These are phyloP conservation scores for Proliferodiscus dingleyae DNA, from an alignment of 2,329 filamentous ascomycete genomes.

Conservation along the genomic window DNA sequence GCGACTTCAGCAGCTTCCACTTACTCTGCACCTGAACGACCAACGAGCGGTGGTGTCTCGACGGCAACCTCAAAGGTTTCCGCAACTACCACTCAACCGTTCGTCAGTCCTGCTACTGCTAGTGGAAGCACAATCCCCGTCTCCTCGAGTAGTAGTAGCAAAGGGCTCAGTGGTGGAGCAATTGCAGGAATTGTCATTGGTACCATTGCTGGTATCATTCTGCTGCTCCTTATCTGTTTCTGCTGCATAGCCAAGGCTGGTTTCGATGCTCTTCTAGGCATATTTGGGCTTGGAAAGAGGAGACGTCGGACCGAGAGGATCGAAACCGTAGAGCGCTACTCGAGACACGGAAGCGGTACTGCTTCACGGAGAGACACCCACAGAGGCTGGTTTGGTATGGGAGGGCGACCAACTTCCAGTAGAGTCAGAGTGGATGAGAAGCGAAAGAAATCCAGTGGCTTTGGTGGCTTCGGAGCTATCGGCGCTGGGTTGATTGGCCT, in stretches of 20 bases:
- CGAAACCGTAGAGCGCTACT: constrained; percentile 60
- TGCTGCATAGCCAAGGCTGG: constrained; percentile 64
- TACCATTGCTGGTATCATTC: constrained; percentile 58
- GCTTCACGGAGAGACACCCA: constrained; percentile 29
- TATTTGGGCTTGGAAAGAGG: constrained; percentile 56
- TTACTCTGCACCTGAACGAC: constrained; percentile 40
- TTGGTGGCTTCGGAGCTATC: constrained; percentile 47
- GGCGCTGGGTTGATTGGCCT: constrained; percentile 28
- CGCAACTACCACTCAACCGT: constrained; percentile 41
- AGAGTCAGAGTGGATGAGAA: constrained; percentile 42
- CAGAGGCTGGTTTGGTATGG: constrained; percentile 49
- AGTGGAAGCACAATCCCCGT: constrained; percentile 35
- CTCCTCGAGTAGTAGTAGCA: constrained; percentile 5
- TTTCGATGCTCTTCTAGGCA: constrained; percentile 52
- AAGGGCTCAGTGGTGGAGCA: constrained; percentile 60
- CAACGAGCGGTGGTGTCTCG: constrained; percentile 45
- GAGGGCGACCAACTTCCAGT: constrained; percentile 35
- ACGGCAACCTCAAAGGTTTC: constrained; percentile 52
- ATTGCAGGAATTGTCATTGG: constrained; percentile 81
- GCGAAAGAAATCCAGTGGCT: constrained; percentile 46
- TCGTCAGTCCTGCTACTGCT: constrained; percentile 48
- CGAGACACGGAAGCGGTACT: constrained; percentile 40
- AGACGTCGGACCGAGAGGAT: constrained; percentile 45
- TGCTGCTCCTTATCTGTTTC: constrained; percentile 68
- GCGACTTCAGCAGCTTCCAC: constrained; percentile 10